Conservation (phyloP, 192 early-diverging fungal species). For the Rhizophagus prolifer region DNA sequence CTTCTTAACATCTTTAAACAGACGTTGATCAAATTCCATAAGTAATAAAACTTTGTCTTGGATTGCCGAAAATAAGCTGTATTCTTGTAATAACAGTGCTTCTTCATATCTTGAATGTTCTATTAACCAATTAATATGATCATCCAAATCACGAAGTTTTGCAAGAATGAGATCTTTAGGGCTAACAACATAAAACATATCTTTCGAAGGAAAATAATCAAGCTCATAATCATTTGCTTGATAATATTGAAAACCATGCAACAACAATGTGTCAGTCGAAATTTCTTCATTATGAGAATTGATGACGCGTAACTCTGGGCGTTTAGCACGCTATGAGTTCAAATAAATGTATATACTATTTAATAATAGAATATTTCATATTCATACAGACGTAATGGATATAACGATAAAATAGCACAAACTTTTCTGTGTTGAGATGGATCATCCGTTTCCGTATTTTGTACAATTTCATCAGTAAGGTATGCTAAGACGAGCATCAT, state of each 20-base stretch:
- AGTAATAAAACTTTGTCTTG: constrained; percentile 77
- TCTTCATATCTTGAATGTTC: constrained; percentile 77
- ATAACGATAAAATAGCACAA: not conserved
- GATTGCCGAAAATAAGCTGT: constrained; percentile 82
- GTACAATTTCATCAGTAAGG: constrained; percentile 52
- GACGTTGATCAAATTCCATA: constrained; percentile 79
- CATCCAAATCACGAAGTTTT: constrained; percentile 81
- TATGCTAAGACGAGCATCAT: constrained; percentile 73
- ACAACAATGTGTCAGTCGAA: constrained; percentile 83
- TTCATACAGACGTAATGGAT: not conserved
- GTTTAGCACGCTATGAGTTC: constrained; percentile 49
- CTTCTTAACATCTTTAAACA: constrained; percentile 48
- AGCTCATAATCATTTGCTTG: constrained; percentile 95
- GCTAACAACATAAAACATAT: constrained; percentile 88
- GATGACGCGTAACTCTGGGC: constrained; percentile 92
- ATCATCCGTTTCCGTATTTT: constrained; percentile 51
- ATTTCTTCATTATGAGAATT: constrained; percentile 78
- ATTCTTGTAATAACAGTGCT: constrained; percentile 67
- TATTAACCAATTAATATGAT: constrained; percentile 94
- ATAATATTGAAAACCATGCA: constrained; percentile 83
- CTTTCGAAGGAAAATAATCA: constrained; percentile 61
- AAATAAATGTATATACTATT: not conserved
- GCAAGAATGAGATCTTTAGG: constrained; percentile 94
- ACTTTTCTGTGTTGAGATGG: constrained; percentile 36
- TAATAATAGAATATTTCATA: not conserved